A percentile compares a stretch with the other conserved stretches of the same genome.
Evolutionary conservation across 192 early-diverging fungal species (phyloP).

Genomic region (Backusella tarrabulga): DNA sequence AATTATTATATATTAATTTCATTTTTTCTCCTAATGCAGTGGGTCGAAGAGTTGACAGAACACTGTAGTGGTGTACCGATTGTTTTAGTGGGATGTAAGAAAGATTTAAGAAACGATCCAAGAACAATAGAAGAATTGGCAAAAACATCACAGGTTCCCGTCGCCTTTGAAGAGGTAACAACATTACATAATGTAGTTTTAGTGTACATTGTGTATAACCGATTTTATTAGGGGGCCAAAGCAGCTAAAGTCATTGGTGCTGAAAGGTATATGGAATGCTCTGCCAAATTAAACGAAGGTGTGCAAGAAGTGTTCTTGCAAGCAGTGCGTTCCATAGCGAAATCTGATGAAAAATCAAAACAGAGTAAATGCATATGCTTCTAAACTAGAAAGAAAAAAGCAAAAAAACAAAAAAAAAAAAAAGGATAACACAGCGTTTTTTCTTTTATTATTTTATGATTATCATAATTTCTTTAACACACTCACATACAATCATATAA

Average conservation of each 20-base stretch:
- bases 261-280: conserved; percentile 80
- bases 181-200: not conserved
- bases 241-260: conserved; percentile 75
- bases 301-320: conserved; percentile 81
- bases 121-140: conserved; percentile 68
- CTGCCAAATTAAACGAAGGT: conserved; percentile 71
- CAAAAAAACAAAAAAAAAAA: not conserved
- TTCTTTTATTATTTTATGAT: not conserved
- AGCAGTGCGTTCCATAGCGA: conserved; percentile 48
- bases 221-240: conserved; percentile 48
- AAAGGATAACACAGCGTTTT: not conserved
- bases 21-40: conserved; percentile 42
- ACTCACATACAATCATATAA: conserved; percentile 8
- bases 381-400: not conserved
- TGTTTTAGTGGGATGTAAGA: conserved; percentile 82
- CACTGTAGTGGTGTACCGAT: conserved; percentile 82
- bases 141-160: conserved; percentile 68
- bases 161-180: conserved; percentile 61
- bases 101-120: conserved; percentile 79
- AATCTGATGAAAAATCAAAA: not conserved
- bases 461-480: not conserved
- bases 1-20: no score
- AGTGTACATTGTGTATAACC: not conserved
- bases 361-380: conserved; percentile 2
- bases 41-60: conserved; percentile 81